A percentile compares a stretch with the other conserved stretches of the same genome.
phyloP scores from a whole-genome alignment of 2,329 filamentous ascomycete species.

The Aureobasidium subglaciale region DNA sequence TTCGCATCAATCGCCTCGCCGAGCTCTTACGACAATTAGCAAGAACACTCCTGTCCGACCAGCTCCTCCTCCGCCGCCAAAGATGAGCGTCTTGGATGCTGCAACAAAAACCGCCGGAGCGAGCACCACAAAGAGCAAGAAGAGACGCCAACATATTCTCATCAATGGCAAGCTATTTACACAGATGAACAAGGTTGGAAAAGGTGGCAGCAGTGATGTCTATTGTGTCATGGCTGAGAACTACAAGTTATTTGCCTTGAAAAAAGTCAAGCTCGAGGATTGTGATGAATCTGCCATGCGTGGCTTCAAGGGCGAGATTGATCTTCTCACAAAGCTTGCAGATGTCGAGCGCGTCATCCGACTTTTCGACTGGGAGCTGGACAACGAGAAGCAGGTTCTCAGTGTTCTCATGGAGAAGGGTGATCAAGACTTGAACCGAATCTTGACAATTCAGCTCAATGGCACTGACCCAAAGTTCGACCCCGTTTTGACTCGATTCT shows the following conservation, averaged over 20 bases:
- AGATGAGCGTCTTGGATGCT: conserved; percentile 93
- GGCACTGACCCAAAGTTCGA: conserved; percentile 69
- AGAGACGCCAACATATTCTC: conserved; percentile 73
- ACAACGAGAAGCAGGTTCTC: conserved; percentile 81
- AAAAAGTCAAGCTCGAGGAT: conserved; percentile 84
- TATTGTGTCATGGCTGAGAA: conserved; percentile 97
- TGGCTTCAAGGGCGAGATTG: conserved; percentile 93
- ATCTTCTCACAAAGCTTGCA: conserved; percentile 72
- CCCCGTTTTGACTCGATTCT: conserved; percentile 85
- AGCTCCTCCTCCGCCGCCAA: conserved; percentile 74
- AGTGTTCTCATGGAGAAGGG: conserved; percentile 96
- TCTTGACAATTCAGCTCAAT: conserved; percentile 66
- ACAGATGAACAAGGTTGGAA: conserved; percentile 80
- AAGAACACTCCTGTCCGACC: conserved; percentile 65
- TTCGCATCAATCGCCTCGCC: conserved; percentile 29
- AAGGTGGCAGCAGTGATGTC: conserved; percentile 88
- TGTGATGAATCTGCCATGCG: conserved; percentile 76
- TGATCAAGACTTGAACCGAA: conserved; percentile 83
- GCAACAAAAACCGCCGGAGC: conserved; percentile 79
- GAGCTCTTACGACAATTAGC: conserved; percentile 47
- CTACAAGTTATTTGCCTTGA: conserved; percentile 88
- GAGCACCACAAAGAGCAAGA: conserved; percentile 64
- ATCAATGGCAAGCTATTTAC: conserved; percentile 91
- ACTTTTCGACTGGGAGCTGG: conserved; percentile 87
- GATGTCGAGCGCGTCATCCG: conserved; percentile 86